These are phyloP conservation scores for Flaveria brownii DNA, from an alignment of 129 eudicot species.

Conservation along the genomic window DNA sequence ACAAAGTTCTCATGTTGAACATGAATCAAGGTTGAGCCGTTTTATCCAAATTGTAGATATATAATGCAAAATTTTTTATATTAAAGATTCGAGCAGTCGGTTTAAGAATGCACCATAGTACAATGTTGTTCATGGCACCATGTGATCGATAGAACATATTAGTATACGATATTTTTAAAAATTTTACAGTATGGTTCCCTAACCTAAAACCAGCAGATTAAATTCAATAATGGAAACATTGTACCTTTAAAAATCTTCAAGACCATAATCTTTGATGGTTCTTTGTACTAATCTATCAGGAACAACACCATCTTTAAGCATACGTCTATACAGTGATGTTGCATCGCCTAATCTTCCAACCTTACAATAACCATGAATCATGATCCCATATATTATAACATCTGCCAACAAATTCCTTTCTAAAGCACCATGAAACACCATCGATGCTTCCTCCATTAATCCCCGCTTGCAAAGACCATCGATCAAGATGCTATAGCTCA, in stretches of 20 bases:
- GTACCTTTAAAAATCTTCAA: slow-evolving; percentile 27
- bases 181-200: slow-evolving; percentile 16
- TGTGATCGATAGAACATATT: slow-evolving; percentile 22
- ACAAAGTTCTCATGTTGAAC: neutral
- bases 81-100: neutral
- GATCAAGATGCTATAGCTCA: slow-evolving; percentile 68
- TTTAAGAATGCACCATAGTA: neutral
- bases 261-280: slow-evolving; percentile 40
- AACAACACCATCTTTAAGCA: slow-evolving; percentile 49
- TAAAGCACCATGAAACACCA: slow-evolving; percentile 43
- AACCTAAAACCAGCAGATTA: neutral
- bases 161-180: neutral
- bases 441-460: slow-evolving; percentile 54
- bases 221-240: slow-evolving; percentile 14
- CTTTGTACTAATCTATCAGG: slow-evolving; percentile 47
- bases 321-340: slow-evolving; percentile 37
- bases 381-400: slow-evolving; percentile 56
- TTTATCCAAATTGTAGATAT: neutral
- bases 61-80: neutral
- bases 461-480: slow-evolving; percentile 71
- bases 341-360: slow-evolving; percentile 56
- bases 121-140: neutral
- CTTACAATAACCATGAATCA: slow-evolving; percentile 62
- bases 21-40: neutral
- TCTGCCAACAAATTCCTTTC: slow-evolving; percentile 50